Base-by-base conservation (phyloP, 352 stramenopile genomes). In the Phytopythium cucurbitacearum region DNA sequence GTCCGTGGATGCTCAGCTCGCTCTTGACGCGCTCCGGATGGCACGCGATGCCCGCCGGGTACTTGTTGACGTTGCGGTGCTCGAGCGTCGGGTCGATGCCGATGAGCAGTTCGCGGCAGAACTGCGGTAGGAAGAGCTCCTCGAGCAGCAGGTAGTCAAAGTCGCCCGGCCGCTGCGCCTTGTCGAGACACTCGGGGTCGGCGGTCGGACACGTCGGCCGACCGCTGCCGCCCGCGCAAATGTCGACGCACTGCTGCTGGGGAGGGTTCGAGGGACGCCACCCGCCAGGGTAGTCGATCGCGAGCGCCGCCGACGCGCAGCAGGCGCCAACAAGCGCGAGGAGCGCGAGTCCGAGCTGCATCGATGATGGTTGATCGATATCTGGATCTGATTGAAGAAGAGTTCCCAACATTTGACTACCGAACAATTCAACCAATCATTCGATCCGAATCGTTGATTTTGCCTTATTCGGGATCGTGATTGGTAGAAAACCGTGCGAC, bases 81-180 rank as follows among this genome's bases (percentile, higher is more conserved):
- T 69, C 76, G 33, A 81, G 57, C 15, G 71, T 81, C 48, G 67
- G 62, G 49, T 85, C 73, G 9, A 81, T 64, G 2, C 73, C 73
- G 4, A 59, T 57, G 3, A 80, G 58, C 42, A 85, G 61, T 13
- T 80, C 73, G 35, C 71, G 71, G 44, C 73, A 85, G 59, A 78
- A 80, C 56, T 85, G 73, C 16, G 73, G 73, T 32, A 78, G 49
- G 59, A 78, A 85, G 50, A 85, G 65, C 51, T 74, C 71, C 52
- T 85, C 71, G 16, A 85, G 50, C 59, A 85, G 6, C 15, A 85
- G 58, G 43, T 71, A 85, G 51, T 85, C 73, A 48, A 65, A 85
- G 56, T 81, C 71, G 15, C 68, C 71, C 21, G 71, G 69, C 33
- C 35, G 51, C 40, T 75, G 60, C 36, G 58, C 60, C 61, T 82